Evolutionary conservation across 495 filamentous ascomycete genomes (phyloP).

Genomic region (Geopyxis carbonaria): DNA sequence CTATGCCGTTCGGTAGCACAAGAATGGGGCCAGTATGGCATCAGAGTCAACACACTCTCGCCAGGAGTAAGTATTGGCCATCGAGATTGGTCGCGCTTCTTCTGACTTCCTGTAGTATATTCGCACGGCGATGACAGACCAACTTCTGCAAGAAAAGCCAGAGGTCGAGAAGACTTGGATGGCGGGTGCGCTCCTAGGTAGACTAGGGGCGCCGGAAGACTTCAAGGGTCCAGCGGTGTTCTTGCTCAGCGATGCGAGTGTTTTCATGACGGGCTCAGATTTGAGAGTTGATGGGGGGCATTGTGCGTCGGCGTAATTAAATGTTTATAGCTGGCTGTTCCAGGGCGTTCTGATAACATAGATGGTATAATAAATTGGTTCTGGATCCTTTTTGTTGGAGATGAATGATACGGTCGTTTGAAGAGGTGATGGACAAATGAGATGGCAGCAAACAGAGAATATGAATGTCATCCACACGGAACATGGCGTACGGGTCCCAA

Average conservation of each 20-base stretch:
- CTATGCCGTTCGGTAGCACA: constrained; percentile 57
- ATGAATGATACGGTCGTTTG: too few relatives aligned
- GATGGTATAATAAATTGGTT: too few relatives aligned
- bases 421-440: too few relatives aligned
- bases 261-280: constrained; percentile 25
- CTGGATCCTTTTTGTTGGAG: too few relatives aligned
- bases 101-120: constrained; percentile 11
- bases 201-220: constrained; percentile 29
- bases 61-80: constrained; percentile 9
- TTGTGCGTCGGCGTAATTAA: constrained; percentile 24
- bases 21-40: constrained; percentile 60
- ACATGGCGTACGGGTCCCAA: too few relatives aligned
- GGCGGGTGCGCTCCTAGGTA: constrained; percentile 24
- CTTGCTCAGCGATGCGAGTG: constrained; percentile 30
- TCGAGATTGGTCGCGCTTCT: background rate
- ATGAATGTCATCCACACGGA: too few relatives aligned
- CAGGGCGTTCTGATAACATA: too few relatives aligned
- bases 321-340: too few relatives aligned
- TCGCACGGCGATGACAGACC: constrained; percentile 12
- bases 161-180: constrained; percentile 25
- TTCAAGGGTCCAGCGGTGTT: constrained; percentile 31
- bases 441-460: too few relatives aligned
- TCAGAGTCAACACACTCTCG: constrained; percentile 40
- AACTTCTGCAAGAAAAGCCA: constrained; percentile 7
- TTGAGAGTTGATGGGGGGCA: constrained; percentile 20